phyloP scores from a whole-genome alignment of 345 rosid species.

The Eucalyptus pumila region DNA sequence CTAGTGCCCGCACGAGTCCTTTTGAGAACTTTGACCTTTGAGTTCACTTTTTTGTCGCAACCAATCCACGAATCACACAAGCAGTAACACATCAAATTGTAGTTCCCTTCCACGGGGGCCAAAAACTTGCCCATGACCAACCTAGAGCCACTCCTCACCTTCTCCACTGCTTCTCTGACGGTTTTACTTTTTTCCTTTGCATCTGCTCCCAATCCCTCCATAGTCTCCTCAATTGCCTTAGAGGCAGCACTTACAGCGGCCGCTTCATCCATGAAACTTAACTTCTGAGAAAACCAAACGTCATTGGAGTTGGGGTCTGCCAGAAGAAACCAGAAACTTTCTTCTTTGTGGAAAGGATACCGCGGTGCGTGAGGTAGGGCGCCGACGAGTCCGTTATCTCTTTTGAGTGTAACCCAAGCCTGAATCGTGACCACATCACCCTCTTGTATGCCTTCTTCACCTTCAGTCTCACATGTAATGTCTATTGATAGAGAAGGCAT shows the following conservation, averaged over 20 bases:
- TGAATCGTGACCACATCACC: slow-evolving; percentile 80
- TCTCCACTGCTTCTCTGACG: neutral
- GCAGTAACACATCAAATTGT: no score
- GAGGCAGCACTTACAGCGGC: slow-evolving; percentile 73
- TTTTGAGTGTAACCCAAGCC: slow-evolving; percentile 80
- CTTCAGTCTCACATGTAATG: slow-evolving; percentile 90
- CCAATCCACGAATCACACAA: no score
- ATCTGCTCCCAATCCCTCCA: slow-evolving; percentile 86
- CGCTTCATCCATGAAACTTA: slow-evolving; percentile 88
- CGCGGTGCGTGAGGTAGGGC: slow-evolving; percentile 84
- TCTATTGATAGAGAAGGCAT: slow-evolving; percentile 81
- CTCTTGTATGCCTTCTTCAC: slow-evolving; percentile 96
- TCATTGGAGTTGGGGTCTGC: slow-evolving; percentile 68
- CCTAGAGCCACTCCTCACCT: no score
- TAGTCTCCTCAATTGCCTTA: slow-evolving; percentile 78
- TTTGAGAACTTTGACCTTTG: no score
- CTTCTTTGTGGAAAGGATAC: slow-evolving; percentile 95
- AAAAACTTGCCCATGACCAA: no score
- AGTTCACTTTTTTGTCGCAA: no score
- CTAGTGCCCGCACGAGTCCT: no score
- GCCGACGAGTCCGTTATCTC: slow-evolving; percentile 63
- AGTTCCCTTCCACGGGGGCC: no score
- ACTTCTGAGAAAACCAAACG: slow-evolving; percentile 92
- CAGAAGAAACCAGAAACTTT: slow-evolving; percentile 86
- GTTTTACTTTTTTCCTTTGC: slow-evolving; percentile 61